Base-by-base conservation (phyloP, 2,329 filamentous ascomycete species). In the Exophiala aquamarina region DNA sequence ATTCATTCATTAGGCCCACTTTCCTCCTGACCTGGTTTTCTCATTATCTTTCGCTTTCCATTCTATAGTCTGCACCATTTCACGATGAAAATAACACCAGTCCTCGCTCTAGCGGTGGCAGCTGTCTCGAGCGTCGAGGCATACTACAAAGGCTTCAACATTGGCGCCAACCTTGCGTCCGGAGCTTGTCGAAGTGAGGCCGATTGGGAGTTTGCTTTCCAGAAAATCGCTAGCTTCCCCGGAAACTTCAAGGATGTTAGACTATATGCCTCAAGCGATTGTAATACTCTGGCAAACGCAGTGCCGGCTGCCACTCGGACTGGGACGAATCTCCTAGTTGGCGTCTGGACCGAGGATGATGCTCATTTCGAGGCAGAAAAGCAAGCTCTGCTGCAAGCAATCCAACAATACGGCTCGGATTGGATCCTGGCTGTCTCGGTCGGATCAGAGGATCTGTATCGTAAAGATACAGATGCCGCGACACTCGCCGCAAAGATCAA, bases 391-490 rank as follows among this genome's bases (percentile, higher is more conserved):
- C 69, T 79, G 60, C 67, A 72, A 47, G 82, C 79, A 15, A 71
- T 86, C 44, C 61, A 69, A 52, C 69, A 70, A 59, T 73, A 78
- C 62, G 82, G 81, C 57, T 62, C 73, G 47, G 74, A 78, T 59
- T 80, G 82, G 63, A 73, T 85, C 56, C 76, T 84, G 34, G 82
- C 80, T 49, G 77, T 85, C 59, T 82, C 78, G 49, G 81, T 86
- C 41, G 83, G 83, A 34, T 81, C 75, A 61, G 83, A 87, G 71
- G 82, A 85, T 59, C 71, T 86, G 32, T 87, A 86, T 75, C 76
- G 83, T 43, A 65, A 63, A 10, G 72, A 75, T 45, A 71, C 69
- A 23, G 58, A 59, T 20, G 68, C 71, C 4, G 60, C 56, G 28
- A 67, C 61, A 1, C 62, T 76, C 6, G 71, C 71, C 4, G 52